Percentiles rank a stretch among this genome's conserved stretches.
Conservation (phyloP, 306 rosid species). For the Trifolium repens region DNA sequence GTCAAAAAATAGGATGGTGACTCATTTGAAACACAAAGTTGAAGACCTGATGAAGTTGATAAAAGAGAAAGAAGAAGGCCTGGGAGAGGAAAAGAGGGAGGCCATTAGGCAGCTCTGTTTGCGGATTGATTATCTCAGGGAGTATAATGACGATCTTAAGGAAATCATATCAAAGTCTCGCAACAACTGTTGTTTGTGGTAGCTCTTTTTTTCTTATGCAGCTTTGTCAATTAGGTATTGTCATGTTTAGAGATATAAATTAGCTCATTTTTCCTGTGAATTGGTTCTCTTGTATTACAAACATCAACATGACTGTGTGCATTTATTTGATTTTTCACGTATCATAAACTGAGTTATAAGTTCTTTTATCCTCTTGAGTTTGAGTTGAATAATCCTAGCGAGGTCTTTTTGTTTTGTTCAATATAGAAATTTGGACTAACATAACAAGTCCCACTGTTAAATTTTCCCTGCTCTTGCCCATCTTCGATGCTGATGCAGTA, state of each 20-base stretch:
- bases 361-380: constrained; percentile 34
- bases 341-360: constrained; percentile 24
- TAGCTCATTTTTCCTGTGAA: constrained; percentile 44
- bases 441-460: constrained; percentile 11
- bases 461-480: neutral
- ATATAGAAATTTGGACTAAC: constrained; percentile 3
- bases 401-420: constrained; percentile 3
- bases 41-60: constrained; percentile 65
- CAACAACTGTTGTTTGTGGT: constrained; percentile 62
- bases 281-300: constrained; percentile 32
- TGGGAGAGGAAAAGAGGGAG: constrained; percentile 92
- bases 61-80: constrained; percentile 70
- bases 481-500: neutral
- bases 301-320: constrained; percentile 29
- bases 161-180: constrained; percentile 64
- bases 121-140: constrained; percentile 85
- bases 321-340: constrained; percentile 9
- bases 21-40: constrained; percentile 63
- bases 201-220: constrained; percentile 33
- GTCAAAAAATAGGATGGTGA: constrained; percentile 61
- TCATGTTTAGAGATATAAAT: constrained; percentile 21
- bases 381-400: constrained; percentile 31
- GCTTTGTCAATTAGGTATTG: constrained; percentile 34
- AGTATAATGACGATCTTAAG: constrained; percentile 71
- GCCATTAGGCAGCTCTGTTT: constrained; percentile 90